Percentiles rank a stretch among this genome's conserved stretches.
phyloP scores from a whole-genome alignment of 2,329 filamentous ascomycete genomes.

The Cercospora zeina region DNA sequence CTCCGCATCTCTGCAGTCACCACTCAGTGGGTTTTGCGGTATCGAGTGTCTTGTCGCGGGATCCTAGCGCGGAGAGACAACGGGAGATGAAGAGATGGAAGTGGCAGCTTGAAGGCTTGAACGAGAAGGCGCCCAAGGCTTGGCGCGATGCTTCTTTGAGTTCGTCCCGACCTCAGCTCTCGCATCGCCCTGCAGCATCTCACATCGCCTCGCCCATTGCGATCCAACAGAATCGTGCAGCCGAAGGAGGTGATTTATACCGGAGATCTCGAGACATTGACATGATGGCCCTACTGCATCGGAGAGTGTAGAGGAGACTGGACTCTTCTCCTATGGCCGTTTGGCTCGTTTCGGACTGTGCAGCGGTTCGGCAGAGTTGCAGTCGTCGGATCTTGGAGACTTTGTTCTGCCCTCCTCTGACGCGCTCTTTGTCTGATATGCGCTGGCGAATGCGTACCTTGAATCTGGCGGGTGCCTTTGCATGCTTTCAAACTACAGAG shows the following conservation, averaged over 20 bases:
- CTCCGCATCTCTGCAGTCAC: too few relatives aligned
- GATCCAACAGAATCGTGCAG: not conserved
- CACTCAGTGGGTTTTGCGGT: too few relatives aligned
- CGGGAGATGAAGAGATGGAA: not conserved
- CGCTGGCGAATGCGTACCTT: not conserved
- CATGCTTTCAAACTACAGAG: not conserved
- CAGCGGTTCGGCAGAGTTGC: too few relatives aligned
- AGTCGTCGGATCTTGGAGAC: too few relatives aligned
- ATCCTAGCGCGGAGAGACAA: too few relatives aligned
- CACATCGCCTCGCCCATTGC: not conserved
- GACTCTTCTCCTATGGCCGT: not conserved
- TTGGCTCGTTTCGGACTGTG: too few relatives aligned
- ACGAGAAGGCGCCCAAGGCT: not conserved
- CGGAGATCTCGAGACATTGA: not conserved
- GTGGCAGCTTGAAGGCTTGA: not conserved
- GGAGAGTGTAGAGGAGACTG: not conserved
- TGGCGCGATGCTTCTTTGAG: not conserved
- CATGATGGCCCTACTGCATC: not conserved
- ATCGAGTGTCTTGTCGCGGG: too few relatives aligned
- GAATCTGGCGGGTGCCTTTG: not conserved
- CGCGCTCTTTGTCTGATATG: not conserved
- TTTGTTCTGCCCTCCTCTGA: too few relatives aligned
- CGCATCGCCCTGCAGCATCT: not conserved
- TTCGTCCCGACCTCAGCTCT: not conserved
- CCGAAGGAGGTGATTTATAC: not conserved